Base-by-base conservation (phyloP, 139 green algal genomes). In the Tetradesmus lagerheimii region DNA sequence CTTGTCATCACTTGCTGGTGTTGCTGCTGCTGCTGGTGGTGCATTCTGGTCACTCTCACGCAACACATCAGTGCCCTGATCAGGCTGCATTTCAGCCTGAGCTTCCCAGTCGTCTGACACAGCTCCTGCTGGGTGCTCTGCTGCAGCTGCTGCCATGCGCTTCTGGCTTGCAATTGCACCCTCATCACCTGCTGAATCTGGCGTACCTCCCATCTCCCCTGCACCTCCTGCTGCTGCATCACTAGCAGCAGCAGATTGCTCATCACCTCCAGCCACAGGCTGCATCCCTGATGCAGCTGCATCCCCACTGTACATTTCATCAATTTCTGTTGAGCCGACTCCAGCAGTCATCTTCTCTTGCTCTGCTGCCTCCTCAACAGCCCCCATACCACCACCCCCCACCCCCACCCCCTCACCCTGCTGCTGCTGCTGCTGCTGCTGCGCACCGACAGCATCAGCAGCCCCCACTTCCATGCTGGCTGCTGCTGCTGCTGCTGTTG, bases 401-500 rank as follows among this genome's bases (percentile, higher is more conserved):
- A 38, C 67, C 2, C 15, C n/a, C 67, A 11, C 8, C 9, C 34
- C 34, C 74, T 80, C 29, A 80, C 31, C 29, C 0, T 39, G 71
- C 74, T 80, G 74, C 31, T 41, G 31, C 34, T 80, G 74, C 74
- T 29, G 66, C 66, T 34, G n/a, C 66, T 77, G 20, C 74, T 80
- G 74, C 37, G 41, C 16, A 6, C 57, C 57, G 31, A n/a, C 38
- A 29, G 76, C 34, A 43, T 18, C 76, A 9, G n/a, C 75, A 0
- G 75, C 4, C 20, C 9, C 15, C 34, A 16, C 76, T 16, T 45
- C 76, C 76, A 53, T 57, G 27, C 37, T 29, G 31, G 20, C 79
- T 67, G 43, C 79, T 39, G n/a, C 79, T 39, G n/a, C 79, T 67
- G 79, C 79, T 66, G 39, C 43, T 85, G 79, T 64, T 29, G 39